These are phyloP conservation scores for Rhodotorula sp. DNA, from an alignment of 1,284 basidiomycete species.

Conservation along the genomic window DNA sequence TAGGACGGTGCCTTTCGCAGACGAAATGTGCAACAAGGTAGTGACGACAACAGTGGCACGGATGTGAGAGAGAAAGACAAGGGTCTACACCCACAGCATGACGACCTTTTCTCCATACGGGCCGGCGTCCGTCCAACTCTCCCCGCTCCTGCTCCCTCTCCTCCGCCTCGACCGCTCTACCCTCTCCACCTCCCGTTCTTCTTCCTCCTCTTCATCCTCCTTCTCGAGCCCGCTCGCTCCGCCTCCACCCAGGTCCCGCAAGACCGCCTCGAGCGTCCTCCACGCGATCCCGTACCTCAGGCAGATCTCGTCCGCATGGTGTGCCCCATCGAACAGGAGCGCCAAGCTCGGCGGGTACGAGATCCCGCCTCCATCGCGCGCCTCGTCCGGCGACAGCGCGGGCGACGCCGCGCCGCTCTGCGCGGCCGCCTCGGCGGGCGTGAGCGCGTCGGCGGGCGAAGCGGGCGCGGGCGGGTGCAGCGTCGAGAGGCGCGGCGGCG, in stretches of 20 bases:
- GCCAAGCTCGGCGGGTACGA: conserved; percentile 38
- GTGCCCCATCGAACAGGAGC: conserved; percentile 42
- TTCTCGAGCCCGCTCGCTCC: not conserved
- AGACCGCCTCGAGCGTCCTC: conserved; percentile 28
- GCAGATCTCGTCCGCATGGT: conserved; percentile 45
- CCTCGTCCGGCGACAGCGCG: not conserved
- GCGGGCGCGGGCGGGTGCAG: conserved; percentile 17
- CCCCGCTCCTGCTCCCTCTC: not conserved
- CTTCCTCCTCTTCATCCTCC: not conserved
- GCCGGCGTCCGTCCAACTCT: not conserved
- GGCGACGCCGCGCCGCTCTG: not conserved
- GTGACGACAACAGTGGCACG: not conserved
- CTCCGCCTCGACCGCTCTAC: not conserved
- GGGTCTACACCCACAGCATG: conserved; percentile 26
- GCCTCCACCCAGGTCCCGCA: conserved; percentile 23
- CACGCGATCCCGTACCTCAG: conserved; percentile 32
- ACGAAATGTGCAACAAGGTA: not conserved
- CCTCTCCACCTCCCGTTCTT: conserved; percentile 1
- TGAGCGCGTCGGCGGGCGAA: not conserved
- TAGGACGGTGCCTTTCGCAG: not conserved
- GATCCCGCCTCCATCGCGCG: not conserved
- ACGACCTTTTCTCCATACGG: conserved; percentile 21
- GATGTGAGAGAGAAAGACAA: conserved; percentile 4
- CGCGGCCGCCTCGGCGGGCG: not conserved
- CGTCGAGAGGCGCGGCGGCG: not conserved